phyloP scores from a whole-genome alignment of 202 grass and related monocot species.

The Setaria viridis region DNA sequence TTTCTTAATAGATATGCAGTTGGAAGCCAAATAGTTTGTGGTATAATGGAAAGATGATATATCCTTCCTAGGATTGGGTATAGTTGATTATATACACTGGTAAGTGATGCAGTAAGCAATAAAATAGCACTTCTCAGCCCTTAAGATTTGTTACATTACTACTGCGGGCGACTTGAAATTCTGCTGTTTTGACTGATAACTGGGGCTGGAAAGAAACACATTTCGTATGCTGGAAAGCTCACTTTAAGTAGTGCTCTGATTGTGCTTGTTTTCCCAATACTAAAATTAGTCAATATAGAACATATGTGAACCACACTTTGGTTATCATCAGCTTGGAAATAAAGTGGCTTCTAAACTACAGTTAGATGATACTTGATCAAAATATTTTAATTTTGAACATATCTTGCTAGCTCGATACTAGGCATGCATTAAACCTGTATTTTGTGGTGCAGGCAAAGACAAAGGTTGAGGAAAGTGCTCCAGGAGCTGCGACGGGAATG shows the following conservation, averaged over 20 bases:
- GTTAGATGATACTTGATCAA: neutral
- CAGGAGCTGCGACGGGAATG: constrained; percentile 93
- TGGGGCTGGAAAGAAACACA: too few relatives aligned
- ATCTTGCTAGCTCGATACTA: neutral
- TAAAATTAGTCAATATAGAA: constrained; percentile 5
- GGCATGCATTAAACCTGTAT: neutral
- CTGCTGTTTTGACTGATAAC: neutral
- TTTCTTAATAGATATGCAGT: neutral
- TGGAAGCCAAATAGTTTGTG: neutral
- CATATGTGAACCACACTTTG: neutral
- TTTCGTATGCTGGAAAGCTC: neutral
- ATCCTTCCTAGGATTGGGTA: neutral
- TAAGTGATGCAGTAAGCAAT: neutral
- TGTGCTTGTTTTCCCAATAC: neutral
- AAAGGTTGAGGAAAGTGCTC: constrained; percentile 89
- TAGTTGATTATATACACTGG: neutral
- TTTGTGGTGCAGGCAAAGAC: constrained; percentile 67
- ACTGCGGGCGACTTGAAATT: neutral
- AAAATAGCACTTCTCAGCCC: neutral
- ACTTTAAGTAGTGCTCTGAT: neutral
- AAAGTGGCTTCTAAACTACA: neutral
- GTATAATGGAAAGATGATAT: neutral
- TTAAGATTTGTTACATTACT: neutral
- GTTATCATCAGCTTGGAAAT: neutral
- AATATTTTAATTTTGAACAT: neutral